These are phyloP conservation scores for Coemansia sp. DNA, from an alignment of 192 early-diverging fungal genomes.

Conservation along the genomic window DNA sequence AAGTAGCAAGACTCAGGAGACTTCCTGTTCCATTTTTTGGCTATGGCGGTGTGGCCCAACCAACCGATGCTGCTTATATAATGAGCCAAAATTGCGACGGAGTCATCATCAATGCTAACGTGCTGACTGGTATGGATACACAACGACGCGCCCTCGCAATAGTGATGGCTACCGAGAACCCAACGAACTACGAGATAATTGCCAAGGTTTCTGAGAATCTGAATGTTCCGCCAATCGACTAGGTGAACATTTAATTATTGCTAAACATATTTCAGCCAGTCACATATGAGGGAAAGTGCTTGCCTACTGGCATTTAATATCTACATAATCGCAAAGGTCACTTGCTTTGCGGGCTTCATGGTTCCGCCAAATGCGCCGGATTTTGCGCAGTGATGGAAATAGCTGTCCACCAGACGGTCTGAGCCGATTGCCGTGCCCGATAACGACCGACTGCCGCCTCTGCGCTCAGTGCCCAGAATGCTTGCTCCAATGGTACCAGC, in stretches of 20 bases:
- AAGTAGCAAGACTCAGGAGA: conserved; percentile 75
- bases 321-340: conserved; percentile 34
- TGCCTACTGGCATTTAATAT: neutral
- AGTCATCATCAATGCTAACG: conserved; percentile 88
- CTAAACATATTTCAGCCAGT: too few species aligned
- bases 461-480: conserved; percentile 18
- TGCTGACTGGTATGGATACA: conserved; percentile 85
- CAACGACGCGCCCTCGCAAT: conserved; percentile 84
- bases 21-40: conserved; percentile 97
- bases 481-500: neutral
- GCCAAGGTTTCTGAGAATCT: conserved; percentile 1
- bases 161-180: conserved; percentile 90
- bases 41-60: conserved; percentile 90
- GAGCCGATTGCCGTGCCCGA: neutral
- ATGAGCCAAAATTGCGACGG: conserved; percentile 97
- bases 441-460: neutral
- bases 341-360: conserved; percentile 38
- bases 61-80: conserved; percentile 97
- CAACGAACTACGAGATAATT: conserved; percentile 58
- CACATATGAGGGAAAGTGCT: too few species aligned
- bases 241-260: neutral
- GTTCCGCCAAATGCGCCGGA: neutral
- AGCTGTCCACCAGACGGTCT: neutral
- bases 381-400: neutral
- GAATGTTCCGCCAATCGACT: neutral